Evolutionary conservation across 164 flowering plant species (phyloP).

Genomic region (Umbellularia californica): DNA sequence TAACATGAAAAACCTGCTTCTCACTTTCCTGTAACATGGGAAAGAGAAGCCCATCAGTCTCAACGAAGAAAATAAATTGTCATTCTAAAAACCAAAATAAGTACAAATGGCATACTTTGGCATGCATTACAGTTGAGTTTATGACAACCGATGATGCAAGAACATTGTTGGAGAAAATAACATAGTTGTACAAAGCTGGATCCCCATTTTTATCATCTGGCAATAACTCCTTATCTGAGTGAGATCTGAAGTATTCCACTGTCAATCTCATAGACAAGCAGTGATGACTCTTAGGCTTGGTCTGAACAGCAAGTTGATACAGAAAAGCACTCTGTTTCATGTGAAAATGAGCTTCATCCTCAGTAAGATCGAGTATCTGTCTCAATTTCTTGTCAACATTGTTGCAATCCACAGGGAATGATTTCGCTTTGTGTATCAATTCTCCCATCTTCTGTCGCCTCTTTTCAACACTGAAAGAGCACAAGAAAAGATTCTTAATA

Average conservation of each 20-base stretch:
- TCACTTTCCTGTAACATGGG: slow-evolving; percentile 60
- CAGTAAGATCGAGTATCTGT: slow-evolving; percentile 81
- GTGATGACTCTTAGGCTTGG: slow-evolving; percentile 92
- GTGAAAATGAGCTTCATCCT: slow-evolving; percentile 95
- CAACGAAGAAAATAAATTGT: background rate
- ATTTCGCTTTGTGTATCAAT: slow-evolving; percentile 63
- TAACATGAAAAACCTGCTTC: slow-evolving; percentile 78
- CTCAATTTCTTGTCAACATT: slow-evolving; percentile 91
- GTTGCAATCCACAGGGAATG: slow-evolving; percentile 56
- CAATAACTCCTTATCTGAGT: slow-evolving; percentile 33
- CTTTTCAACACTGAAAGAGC: slow-evolving; percentile 45
- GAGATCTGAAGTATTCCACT: slow-evolving; percentile 71
- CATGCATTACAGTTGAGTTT: slow-evolving; percentile 78
- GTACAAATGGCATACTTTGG: slow-evolving; percentile 42
- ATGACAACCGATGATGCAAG: slow-evolving; percentile 89
- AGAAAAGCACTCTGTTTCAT: slow-evolving; percentile 95
- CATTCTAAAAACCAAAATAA: background rate
- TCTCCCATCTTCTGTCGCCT: slow-evolving; percentile 59
- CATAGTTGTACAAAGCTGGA: slow-evolving; percentile 61
- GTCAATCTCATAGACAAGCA: slow-evolving; percentile 89
- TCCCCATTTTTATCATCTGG: slow-evolving; percentile 35
- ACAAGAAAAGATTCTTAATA: background rate
- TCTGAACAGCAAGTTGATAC: slow-evolving; percentile 82
- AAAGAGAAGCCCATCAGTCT: background rate
- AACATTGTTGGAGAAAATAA: slow-evolving; percentile 74